A percentile compares a stretch with the other conserved stretches of the same genome.
Conservation (phyloP, 2,329 filamentous ascomycete species). For the Trichoderma sp. region DNA sequence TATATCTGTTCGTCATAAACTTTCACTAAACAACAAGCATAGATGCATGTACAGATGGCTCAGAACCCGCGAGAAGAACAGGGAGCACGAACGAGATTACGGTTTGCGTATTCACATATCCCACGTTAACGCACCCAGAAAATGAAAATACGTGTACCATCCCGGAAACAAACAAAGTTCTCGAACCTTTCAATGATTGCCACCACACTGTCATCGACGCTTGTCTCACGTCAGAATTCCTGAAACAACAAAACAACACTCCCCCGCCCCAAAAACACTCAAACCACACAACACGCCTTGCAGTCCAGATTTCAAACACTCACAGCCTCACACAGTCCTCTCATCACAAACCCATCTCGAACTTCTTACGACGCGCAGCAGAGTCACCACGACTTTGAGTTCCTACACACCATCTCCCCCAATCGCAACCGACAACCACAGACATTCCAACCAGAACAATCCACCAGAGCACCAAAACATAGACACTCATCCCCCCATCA, state of each 20-base stretch:
- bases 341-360: background rate
- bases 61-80: background rate
- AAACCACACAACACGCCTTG: no score
- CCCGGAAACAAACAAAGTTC: background rate
- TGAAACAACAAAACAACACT: background rate
- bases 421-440: background rate
- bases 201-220: background rate
- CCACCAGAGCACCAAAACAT: background rate
- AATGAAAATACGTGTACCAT: background rate
- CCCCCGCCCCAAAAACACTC: no score
- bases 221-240: background rate
- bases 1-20: background rate
- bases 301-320: background rate
- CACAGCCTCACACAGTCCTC: background rate
- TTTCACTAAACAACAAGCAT: background rate
- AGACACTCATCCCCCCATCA: background rate
- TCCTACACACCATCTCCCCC: background rate
- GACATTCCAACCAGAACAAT: background rate
- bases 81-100: background rate
- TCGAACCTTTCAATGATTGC: background rate
- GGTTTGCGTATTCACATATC: background rate
- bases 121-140: background rate
- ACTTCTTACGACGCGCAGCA: background rate
- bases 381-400: background rate
- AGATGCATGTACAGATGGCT: background rate